Evolutionary conservation across 1,284 basidiomycete genomes (phyloP), one percentile per base, ranked within the genome.

Genomic region (Wolfiporia cocos): DNA sequence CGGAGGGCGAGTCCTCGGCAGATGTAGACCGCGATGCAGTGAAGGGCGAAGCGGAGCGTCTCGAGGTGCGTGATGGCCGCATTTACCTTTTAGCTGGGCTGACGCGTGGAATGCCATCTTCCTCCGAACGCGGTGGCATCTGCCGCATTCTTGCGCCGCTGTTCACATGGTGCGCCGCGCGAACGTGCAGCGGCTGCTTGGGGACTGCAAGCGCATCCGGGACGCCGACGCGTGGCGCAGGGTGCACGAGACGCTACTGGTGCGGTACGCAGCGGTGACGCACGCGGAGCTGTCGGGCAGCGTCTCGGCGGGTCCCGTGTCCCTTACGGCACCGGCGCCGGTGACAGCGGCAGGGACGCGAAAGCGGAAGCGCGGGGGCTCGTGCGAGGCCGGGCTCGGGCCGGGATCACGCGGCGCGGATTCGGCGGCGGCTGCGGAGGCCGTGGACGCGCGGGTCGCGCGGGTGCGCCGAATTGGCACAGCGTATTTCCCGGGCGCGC

Each of bases 211-310:
- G 62, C 60, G 64, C 37, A 57, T 61, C 50, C 53, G 49, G 42
- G 64, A 66, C 35, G 60, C 69, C 34, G 59, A 59, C 34, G 56
- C 66, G 33, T 56, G 60, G 48, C 23, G 49, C 32, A 49, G 57
- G 32, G 59, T 77, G 37, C 76, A 78, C 49, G 71, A 74, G 60
- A 57, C 50, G 41, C 57, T 77, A 41, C 63, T 78, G 49, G 56
- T 71, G 53, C 63, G 65, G 45, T 74, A 73, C 57, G 64, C 67
- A 41, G 56, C 41, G 29, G 44, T 31, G 21, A 38, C 46, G 26
- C 43, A 47, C 37, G 38, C 43, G 22, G 38, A 20, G 9, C 40
- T 35, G 20, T 23, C 39, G 51, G 14, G 26, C 14, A 14, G 9
- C 7, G 26, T 28, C 9, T 7, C 26, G 9, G 26, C 26, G 9